Conservation (phyloP, 768 basidiomycete genomes). For the Agrocybe chaxingu region DNA sequence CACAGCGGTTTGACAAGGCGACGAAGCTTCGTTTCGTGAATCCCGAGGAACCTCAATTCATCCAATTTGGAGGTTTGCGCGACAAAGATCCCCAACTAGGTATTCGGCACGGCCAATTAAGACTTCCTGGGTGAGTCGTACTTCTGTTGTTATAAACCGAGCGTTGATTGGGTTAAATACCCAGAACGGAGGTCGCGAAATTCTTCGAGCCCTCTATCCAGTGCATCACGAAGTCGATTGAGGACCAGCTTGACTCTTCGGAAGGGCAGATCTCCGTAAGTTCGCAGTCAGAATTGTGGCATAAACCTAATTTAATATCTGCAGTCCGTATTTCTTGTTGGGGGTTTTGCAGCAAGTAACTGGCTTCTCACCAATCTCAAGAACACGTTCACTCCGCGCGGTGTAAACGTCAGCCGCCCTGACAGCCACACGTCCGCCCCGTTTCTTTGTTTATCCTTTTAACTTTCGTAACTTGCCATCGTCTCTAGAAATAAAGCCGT, state of each 20-base stretch:
- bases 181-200: conserved; percentile 24
- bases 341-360: conserved; percentile 51
- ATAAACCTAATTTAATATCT: background rate
- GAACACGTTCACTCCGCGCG: conserved; percentile 26
- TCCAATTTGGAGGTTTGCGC: conserved; percentile 39
- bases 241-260: conserved; percentile 18
- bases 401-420: conserved; percentile 39
- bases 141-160: no score
- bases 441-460: background rate
- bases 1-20: conserved; percentile 39
- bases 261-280: conserved; percentile 29
- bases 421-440: conserved; percentile 44
- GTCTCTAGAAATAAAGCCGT: conserved; percentile 14
- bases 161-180: background rate
- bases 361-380: conserved; percentile 44
- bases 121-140: conserved; percentile 29
- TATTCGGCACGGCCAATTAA: conserved; percentile 44
- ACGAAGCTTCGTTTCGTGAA: conserved; percentile 41
- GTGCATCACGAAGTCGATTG: conserved; percentile 25
- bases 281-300: background rate
- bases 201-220: conserved; percentile 33
- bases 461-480: no score
- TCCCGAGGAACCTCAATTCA: conserved; percentile 36
- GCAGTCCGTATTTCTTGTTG: conserved; percentile 43
- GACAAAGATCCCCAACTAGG: conserved; percentile 36